These are phyloP conservation scores for Saussurea involucrata DNA, from an alignment of 129 eudicot species.

Conservation along the genomic window DNA sequence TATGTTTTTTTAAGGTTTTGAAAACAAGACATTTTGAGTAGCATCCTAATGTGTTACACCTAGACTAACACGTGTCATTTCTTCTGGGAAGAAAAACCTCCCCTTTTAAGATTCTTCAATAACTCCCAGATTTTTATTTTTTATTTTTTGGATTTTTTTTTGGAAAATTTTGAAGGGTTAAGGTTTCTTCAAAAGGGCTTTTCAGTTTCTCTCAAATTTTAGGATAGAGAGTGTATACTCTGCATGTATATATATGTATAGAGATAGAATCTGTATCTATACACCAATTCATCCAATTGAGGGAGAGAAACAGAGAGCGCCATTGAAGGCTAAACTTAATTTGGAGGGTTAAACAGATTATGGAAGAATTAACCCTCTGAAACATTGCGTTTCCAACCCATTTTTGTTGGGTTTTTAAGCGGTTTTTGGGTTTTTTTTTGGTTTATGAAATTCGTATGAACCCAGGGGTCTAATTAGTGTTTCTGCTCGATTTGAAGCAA, in stretches of 20 bases:
- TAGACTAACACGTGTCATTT: slow-evolving; percentile 30
- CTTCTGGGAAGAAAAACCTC: slow-evolving; percentile 22
- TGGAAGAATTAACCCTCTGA: background rate
- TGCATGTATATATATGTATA: slow-evolving; percentile 32
- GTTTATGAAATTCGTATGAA: background rate
- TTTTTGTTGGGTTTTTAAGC: background rate
- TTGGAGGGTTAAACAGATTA: background rate
- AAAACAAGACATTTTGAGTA: background rate
- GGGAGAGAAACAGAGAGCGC: background rate
- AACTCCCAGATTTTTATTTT: background rate
- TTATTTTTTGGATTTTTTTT: background rate
- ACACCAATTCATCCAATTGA: slow-evolving; percentile 4
- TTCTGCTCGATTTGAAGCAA: background rate
- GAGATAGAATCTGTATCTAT: slow-evolving; percentile 26
- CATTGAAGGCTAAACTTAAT: background rate
- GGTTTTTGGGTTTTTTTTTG: background rate
- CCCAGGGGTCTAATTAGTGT: slow-evolving; percentile 6
- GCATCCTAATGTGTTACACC: slow-evolving; percentile 23
- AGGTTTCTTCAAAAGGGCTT: slow-evolving; percentile 16
- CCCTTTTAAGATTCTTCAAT: slow-evolving; percentile 21
- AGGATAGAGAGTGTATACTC: background rate
- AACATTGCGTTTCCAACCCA: background rate
- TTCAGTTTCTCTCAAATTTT: slow-evolving; percentile 27
- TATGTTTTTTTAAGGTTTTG: background rate
- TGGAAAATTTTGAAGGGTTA: slow-evolving; percentile 1